Evolutionary conservation across 805 yeast genomes (phyloP).

Genomic region (Kodamaea leandrae): DNA sequence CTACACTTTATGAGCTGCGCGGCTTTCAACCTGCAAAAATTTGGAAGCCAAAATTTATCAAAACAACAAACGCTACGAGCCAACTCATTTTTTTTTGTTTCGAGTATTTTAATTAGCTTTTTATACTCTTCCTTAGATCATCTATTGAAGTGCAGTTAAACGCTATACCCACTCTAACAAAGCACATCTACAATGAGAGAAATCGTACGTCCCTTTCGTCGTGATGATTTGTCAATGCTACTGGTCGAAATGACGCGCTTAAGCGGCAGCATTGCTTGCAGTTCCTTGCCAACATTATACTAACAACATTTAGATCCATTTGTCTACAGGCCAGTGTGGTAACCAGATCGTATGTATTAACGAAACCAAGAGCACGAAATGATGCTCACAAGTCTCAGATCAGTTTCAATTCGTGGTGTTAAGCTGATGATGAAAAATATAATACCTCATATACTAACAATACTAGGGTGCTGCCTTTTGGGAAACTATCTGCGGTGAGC

Average conservation of each 20-base stretch:
- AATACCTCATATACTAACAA: constrained; percentile 21
- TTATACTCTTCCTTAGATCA: constrained; percentile 6
- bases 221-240: not conserved
- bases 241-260: constrained; percentile 1
- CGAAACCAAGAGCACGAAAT: not conserved
- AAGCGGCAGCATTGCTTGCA: not conserved
- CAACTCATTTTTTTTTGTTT: constrained; percentile 10
- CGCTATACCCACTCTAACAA: constrained; percentile 1
- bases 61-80: constrained; percentile 11
- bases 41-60: constrained; percentile 9
- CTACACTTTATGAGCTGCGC: not conserved
- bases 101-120: constrained; percentile 10
- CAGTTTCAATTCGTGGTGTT: not conserved
- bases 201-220: constrained; percentile 23
- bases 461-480: constrained; percentile 83
- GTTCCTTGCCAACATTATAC: constrained; percentile 11
- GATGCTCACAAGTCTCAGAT: too few relatives aligned
- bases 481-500: constrained; percentile 90
- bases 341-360: constrained; percentile 75
- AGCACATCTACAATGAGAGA: constrained; percentile 23
- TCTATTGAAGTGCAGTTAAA: constrained; percentile 1
- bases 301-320: constrained; percentile 62
- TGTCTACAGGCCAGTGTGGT: constrained; percentile 98
- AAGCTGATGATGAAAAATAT: not conserved
- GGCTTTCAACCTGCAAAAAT: constrained; percentile 6